Percentiles rank a stretch among this genome's conserved stretches.
Evolutionary conservation across 2,329 filamentous ascomycete species (phyloP).

Genomic region (Beauveria asiatica): DNA sequence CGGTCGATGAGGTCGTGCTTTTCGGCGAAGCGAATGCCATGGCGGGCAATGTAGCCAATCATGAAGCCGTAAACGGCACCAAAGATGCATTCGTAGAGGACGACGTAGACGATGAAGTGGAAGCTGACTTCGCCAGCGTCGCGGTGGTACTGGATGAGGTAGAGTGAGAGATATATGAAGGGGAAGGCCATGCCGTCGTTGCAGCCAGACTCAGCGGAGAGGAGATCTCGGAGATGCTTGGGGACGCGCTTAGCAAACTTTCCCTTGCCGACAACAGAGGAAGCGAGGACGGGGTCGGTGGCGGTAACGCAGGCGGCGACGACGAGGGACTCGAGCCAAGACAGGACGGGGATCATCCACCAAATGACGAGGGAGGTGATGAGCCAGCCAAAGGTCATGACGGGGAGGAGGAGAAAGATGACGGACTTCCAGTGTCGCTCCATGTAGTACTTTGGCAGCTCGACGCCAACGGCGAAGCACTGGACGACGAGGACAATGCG

Average conservation of each 20-base stretch:
- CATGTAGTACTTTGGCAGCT: slow-evolving; percentile 92
- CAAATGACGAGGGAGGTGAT: slow-evolving; percentile 89
- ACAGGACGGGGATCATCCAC: slow-evolving; percentile 73
- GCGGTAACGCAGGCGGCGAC: slow-evolving; percentile 92
- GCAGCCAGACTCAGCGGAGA: slow-evolving; percentile 95
- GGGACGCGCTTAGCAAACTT: slow-evolving; percentile 97
- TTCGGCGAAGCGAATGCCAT: slow-evolving; percentile 83
- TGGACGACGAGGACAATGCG: slow-evolving; percentile 85
- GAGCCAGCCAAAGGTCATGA: slow-evolving; percentile 97
- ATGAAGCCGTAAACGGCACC: slow-evolving; percentile 81
- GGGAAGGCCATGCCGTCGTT: slow-evolving; percentile 99
- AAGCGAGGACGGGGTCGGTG: slow-evolving; percentile 92
- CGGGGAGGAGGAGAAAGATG: slow-evolving; percentile 74
- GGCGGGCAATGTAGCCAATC: slow-evolving; percentile 82
- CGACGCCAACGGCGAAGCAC: slow-evolving; percentile 86
- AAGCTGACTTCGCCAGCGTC: slow-evolving; percentile 61
- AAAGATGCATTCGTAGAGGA: slow-evolving; percentile 94
- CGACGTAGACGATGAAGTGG: slow-evolving; percentile 82
- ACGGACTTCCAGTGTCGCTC: slow-evolving; percentile 96
- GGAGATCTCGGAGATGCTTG: slow-evolving; percentile 89
- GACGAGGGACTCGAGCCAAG: slow-evolving; percentile 83
- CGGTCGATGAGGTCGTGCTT: slow-evolving; percentile 79
- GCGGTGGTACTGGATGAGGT: slow-evolving; percentile 74
- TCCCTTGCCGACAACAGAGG: slow-evolving; percentile 95
- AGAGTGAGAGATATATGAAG: slow-evolving; percentile 87